These are phyloP conservation scores for Penicillium atrosanguineum DNA, from an alignment of 495 filamentous ascomycete genomes.

Conservation along the genomic window DNA sequence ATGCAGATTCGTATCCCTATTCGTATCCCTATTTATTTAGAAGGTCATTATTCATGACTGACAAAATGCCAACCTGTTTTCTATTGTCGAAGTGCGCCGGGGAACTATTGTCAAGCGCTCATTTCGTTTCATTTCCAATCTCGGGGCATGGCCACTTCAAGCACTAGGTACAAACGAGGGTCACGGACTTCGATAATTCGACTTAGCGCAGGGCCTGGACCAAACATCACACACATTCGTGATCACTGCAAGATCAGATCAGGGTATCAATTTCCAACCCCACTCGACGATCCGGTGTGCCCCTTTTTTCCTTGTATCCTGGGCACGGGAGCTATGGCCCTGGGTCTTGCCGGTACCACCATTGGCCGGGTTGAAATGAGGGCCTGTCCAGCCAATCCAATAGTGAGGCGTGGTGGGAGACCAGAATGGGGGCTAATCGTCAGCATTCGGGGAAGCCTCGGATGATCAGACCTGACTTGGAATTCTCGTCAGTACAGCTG, in stretches of 20 bases:
- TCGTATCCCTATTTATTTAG: no score
- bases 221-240: constrained; percentile 7
- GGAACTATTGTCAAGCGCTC: not conserved
- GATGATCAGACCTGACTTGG: not conserved
- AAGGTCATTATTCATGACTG: not conserved
- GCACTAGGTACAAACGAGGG: not conserved
- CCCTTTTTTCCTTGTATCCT: not conserved
- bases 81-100: not conserved
- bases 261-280: constrained; percentile 6
- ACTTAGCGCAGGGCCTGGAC: constrained; percentile 20
- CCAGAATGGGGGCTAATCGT: not conserved
- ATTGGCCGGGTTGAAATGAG: not conserved
- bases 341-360: not conserved
- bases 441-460: not conserved
- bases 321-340: not conserved
- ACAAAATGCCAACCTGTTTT: not conserved
- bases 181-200: constrained; percentile 1
- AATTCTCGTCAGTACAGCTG: not conserved
- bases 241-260: constrained; percentile 11
- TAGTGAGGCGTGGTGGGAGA: not conserved
- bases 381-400: not conserved
- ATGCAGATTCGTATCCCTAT: no score
- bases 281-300: not conserved
- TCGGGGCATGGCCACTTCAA: not conserved
- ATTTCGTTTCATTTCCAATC: not conserved